These are phyloP conservation scores for Musa schizocarpa DNA, from an alignment of 176 grass and related monocot species.

Conservation along the genomic window DNA sequence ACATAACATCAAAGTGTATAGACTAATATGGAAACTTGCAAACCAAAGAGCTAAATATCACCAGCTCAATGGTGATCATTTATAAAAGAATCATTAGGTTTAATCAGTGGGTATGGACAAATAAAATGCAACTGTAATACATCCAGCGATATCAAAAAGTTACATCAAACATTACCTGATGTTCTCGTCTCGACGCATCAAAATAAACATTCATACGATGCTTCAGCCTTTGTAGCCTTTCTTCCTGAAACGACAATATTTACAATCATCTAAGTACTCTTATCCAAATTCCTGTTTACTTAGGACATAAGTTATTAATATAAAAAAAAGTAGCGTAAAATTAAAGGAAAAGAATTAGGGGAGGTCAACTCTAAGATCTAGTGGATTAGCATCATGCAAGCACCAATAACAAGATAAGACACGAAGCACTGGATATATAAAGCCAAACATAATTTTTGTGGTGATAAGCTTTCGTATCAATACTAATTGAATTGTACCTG, in stretches of 20 bases:
- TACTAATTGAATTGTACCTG: slow-evolving; percentile 34
- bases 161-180: slow-evolving; percentile 43
- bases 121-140: not conserved
- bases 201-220: slow-evolving; percentile 88
- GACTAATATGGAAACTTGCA: not conserved
- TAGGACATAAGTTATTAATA: too few species aligned
- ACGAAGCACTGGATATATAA: not conserved
- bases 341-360: not conserved
- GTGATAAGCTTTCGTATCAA: not conserved
- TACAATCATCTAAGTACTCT: not conserved
- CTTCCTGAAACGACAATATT: slow-evolving; percentile 50
- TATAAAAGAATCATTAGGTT: not conserved
- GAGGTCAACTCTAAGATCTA: not conserved
- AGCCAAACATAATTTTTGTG: too few species aligned
- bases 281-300: not conserved
- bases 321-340: not conserved
- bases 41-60: not conserved
- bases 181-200: slow-evolving; percentile 74
- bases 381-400: not conserved
- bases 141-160: not conserved
- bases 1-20: too few species aligned
- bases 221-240: slow-evolving; percentile 78
- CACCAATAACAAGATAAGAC: not conserved
- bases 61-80: not conserved
- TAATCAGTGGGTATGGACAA: not conserved